Conservation (phyloP, 768 basidiomycete genomes). For the Pleurotus salmoneostramineus region DNA sequence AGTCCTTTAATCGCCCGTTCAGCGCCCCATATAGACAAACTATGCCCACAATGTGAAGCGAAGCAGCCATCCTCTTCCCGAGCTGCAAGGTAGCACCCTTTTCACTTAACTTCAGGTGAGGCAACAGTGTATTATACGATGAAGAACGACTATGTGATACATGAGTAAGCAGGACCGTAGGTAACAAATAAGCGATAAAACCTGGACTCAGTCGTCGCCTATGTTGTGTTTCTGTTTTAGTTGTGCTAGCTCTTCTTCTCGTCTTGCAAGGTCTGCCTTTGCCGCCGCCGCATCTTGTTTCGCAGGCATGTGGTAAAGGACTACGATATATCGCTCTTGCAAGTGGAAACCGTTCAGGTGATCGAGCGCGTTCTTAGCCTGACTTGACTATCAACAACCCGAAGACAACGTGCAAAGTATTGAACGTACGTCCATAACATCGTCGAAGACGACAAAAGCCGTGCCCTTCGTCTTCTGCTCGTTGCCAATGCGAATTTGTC, state of each 20-base stretch:
- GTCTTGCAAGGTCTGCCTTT: slow-evolving; percentile 85
- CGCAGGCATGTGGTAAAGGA: slow-evolving; percentile 97
- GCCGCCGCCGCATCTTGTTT: slow-evolving; percentile 92
- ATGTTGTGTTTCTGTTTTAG: slow-evolving; percentile 87
- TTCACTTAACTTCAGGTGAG: slow-evolving; percentile 10
- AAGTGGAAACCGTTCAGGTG: slow-evolving; percentile 98
- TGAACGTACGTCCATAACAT: slow-evolving; percentile 85
- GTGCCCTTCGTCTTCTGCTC: slow-evolving; percentile 93
- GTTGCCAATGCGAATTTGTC: slow-evolving; percentile 92
- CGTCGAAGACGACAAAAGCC: slow-evolving; percentile 94
- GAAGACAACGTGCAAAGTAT: slow-evolving; percentile 11
- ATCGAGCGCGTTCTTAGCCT: slow-evolving; percentile 97
- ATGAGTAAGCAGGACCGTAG: slow-evolving; percentile 1
- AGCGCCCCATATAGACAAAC: slow-evolving; percentile 59
- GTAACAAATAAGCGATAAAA: background rate
- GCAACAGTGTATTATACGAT: background rate
- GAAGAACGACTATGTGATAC: background rate
- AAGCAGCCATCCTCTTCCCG: background rate
- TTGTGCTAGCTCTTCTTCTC: slow-evolving; percentile 86
- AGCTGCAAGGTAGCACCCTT: background rate
- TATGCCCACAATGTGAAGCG: slow-evolving; percentile 47
- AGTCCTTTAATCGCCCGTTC: slow-evolving; percentile 11
- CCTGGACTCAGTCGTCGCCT: slow-evolving; percentile 54
- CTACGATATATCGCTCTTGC: slow-evolving; percentile 97
- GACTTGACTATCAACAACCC: background rate